A percentile compares a stretch with the other conserved stretches of the same genome.
Evolutionary conservation across 805 yeast genomes (phyloP).

Genomic region (Metschnikowia lachancei): DNA sequence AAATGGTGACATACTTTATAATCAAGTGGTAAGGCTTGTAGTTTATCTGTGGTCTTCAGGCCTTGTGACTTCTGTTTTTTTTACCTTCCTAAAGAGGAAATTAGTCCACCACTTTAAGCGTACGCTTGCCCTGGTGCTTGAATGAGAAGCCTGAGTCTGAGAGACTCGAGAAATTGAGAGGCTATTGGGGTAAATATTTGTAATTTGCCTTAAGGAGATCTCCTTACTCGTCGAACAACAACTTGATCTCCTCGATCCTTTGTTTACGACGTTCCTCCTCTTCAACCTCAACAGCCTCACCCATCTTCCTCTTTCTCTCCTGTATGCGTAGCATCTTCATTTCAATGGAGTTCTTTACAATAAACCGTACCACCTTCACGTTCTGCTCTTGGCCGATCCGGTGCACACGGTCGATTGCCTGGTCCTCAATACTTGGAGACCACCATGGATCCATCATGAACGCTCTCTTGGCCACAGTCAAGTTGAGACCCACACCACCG

Average conservation of each 20-base stretch:
- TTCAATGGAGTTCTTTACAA: conserved; percentile 79
- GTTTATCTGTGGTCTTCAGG: no score
- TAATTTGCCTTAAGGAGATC: no score
- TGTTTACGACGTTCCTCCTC: conserved; percentile 71
- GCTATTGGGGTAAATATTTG: no score
- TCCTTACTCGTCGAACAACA: conserved; percentile 51
- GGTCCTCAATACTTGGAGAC: conserved; percentile 89
- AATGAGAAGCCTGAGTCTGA: no score
- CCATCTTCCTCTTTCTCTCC: conserved; percentile 74
- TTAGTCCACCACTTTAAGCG: no score
- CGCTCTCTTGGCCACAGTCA: conserved; percentile 81
- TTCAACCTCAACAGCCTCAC: conserved; percentile 74
- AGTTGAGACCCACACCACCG: conserved; percentile 90
- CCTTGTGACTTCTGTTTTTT: no score
- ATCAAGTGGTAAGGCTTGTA: no score
- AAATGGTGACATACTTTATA: no score
- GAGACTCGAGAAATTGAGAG: no score
- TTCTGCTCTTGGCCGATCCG: conserved; percentile 78
- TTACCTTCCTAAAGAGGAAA: no score
- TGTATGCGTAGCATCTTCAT: conserved; percentile 86
- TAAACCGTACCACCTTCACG: conserved; percentile 77
- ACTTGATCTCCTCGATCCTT: conserved; percentile 70
- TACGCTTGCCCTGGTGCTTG: no score
- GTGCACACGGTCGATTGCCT: conserved; percentile 87
- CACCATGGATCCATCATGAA: conserved; percentile 97